Percentiles rank a stretch among this genome's conserved stretches.
Evolutionary conservation across 352 stramenopile genomes (phyloP).

Genomic region (Globisporangium carolinianum): DNA sequence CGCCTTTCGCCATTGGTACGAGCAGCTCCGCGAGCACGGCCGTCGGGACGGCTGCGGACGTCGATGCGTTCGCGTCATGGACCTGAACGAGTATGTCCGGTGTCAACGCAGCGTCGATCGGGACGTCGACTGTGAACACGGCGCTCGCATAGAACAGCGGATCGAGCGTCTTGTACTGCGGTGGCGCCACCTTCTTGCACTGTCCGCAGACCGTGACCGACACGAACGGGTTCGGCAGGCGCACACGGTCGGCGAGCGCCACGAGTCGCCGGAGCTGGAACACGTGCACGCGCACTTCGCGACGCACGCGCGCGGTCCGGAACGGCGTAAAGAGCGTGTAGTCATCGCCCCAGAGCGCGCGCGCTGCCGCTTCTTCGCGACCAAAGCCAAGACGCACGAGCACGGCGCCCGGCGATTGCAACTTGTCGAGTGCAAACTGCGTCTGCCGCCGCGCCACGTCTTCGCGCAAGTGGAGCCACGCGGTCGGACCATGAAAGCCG

Average conservation of each 20-base stretch:
- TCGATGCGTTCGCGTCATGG: constrained; percentile 40
- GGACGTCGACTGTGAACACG: constrained; percentile 44
- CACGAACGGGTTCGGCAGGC: constrained; percentile 66
- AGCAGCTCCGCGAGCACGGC: constrained; percentile 39
- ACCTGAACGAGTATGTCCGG: constrained; percentile 73
- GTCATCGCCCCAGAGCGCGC: constrained; percentile 44
- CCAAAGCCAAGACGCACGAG: constrained; percentile 61
- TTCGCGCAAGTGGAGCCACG: constrained; percentile 57
- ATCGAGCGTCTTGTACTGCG: constrained; percentile 46
- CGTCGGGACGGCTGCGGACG: constrained; percentile 9
- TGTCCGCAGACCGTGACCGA: constrained; percentile 68
- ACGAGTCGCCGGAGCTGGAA: constrained; percentile 73
- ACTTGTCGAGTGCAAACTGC: constrained; percentile 40
- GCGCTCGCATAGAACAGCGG: constrained; percentile 83
- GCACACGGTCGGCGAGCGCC: constrained; percentile 34
- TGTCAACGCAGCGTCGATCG: constrained; percentile 44
- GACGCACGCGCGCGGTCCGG: constrained; percentile 36
- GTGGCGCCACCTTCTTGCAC: constrained; percentile 32
- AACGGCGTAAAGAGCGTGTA: constrained; percentile 35
- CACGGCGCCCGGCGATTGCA: constrained; percentile 40
- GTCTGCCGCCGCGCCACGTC: constrained; percentile 55
- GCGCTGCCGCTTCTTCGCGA: constrained; percentile 53
- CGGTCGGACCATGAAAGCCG: constrained; percentile 32
- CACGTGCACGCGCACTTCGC: constrained; percentile 73
- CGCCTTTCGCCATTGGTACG: constrained; percentile 33